Evolutionary conservation across 2,329 filamentous ascomycete genomes (phyloP), one percentile per base, ranked within the genome.

Genomic region (Aspergillus quadrilineatus): DNA sequence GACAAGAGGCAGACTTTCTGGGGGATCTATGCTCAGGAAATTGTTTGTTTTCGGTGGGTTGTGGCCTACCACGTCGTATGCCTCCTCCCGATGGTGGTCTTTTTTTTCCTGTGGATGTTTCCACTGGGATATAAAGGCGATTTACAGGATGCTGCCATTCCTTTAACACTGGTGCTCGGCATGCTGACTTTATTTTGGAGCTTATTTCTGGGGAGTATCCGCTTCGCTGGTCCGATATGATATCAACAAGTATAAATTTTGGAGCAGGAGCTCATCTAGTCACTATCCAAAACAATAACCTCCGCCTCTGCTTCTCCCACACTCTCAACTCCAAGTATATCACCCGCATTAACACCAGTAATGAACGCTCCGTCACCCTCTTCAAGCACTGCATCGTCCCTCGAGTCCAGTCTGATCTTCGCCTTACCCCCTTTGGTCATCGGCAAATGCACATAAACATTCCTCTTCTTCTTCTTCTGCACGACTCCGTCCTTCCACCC

Each of bases 351-450:
- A 9, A 90, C 80, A 12, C 74, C 74, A 6, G 87, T 85, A 6
- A 95, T 77, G 73, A 90, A 94, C 1, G 89, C 89, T 14, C 90
- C 90, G 73, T 96, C 91, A 0, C 91, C 91, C 74, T 95, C 91
- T 1, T 76, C 78, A 15, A 95, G 71, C 14, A 89, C 77, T 0
- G 83, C 83, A 60, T 89, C 85, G 44, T 89, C 85, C 55, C 85
- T 77, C 1, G 85, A 85, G 67, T 82, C 89, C 65, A 87, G 77
- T 62, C 82, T 82, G 58, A 96, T 84, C 78, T 85, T 90, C 37
- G 89, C 82, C 63, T 86, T 89, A 26, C 89, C 89, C 41, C 80
- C 80, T 76, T 89, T 88, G 0, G 87, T 86, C 89, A 92, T 93
- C 15, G 91, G 83, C 53, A 95, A 63, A 72, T 96, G 91, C 36